Evolutionary conservation across 371 early-diverging fungal genomes (phyloP).

Genomic region (Apophysomyces elegans): DNA sequence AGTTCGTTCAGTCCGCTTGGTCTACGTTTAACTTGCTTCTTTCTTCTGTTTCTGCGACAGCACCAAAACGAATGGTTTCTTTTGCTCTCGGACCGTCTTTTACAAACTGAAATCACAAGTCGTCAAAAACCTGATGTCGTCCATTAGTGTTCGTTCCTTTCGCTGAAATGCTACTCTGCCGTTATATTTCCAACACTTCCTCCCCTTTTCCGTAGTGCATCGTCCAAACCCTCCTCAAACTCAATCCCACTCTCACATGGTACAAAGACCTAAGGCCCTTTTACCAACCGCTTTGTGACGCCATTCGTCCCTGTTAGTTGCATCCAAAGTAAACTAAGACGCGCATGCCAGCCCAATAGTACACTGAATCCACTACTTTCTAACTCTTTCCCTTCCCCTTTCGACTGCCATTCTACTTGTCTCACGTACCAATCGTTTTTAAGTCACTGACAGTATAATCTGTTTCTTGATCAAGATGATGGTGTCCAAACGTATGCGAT

Average conservation of each 20-base stretch:
- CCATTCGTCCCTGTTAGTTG: constrained; percentile 6
- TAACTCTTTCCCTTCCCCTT: not conserved
- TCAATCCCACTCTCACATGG: too few relatives aligned
- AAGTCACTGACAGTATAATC: constrained; percentile 1
- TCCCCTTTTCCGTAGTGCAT: constrained; percentile 5
- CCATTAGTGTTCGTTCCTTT: constrained; percentile 1
- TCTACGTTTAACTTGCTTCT: too few relatives aligned
- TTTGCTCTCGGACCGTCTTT: not conserved
- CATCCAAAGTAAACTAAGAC: not conserved
- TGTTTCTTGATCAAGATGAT: constrained; percentile 11
- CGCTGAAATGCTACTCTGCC: not conserved
- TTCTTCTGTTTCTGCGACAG: not conserved
- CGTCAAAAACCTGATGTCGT: not conserved
- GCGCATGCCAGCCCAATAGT: constrained; percentile 4
- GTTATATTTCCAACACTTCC: constrained; percentile 8
- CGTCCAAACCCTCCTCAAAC: not conserved
- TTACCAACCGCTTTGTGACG: constrained; percentile 5
- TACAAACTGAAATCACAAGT: not conserved
- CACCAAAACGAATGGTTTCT: not conserved
- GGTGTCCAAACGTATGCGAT: constrained; percentile 11
- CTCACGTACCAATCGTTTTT: constrained; percentile 2
- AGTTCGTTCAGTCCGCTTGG: not conserved
- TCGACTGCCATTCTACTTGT: not conserved
- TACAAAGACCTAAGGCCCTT: not conserved
- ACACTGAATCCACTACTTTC: not conserved